These are phyloP conservation scores for Chara braunii DNA, from an alignment of 139 green algal species.

Conservation along the genomic window DNA sequence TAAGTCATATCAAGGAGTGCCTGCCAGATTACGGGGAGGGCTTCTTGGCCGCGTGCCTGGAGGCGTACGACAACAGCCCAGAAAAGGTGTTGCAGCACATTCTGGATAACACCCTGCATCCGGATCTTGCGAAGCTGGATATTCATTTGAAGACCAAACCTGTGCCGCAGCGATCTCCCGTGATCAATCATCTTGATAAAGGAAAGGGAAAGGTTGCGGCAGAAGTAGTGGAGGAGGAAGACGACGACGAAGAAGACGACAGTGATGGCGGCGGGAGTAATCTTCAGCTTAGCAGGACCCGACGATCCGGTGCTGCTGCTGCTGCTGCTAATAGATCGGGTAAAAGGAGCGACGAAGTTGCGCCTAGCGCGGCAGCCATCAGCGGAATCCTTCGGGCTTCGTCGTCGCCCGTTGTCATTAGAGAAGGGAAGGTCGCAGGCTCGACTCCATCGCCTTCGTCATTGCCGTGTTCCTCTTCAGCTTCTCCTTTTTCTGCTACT, in stretches of 20 bases:
- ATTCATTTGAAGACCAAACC: background rate
- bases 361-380: too few species aligned
- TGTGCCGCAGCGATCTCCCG: background rate
- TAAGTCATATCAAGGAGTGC: constrained; percentile 40
- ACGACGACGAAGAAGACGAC: constrained; percentile 3
- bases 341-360: too few species aligned
- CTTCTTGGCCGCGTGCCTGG: constrained; percentile 33
- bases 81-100: constrained; percentile 42
- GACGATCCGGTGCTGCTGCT: too few species aligned
- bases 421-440: too few species aligned
- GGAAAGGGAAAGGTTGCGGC: constrained; percentile 33
- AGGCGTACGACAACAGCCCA: constrained; percentile 24
- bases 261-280: too few species aligned
- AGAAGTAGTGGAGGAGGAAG: background rate
- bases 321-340: too few species aligned
- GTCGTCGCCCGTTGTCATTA: too few species aligned
- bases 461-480: too few species aligned
- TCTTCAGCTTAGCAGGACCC: too few species aligned
- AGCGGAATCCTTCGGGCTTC: too few species aligned
- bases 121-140: constrained; percentile 37
- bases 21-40: constrained; percentile 43
- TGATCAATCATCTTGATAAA: background rate
- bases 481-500: too few species aligned
- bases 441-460: too few species aligned
- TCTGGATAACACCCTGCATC: constrained; percentile 32